Percentiles rank a stretch among this genome's conserved stretches.
These are phyloP conservation scores for Candida alai DNA, from an alignment of 805 yeast genomes.

Conservation along the genomic window DNA sequence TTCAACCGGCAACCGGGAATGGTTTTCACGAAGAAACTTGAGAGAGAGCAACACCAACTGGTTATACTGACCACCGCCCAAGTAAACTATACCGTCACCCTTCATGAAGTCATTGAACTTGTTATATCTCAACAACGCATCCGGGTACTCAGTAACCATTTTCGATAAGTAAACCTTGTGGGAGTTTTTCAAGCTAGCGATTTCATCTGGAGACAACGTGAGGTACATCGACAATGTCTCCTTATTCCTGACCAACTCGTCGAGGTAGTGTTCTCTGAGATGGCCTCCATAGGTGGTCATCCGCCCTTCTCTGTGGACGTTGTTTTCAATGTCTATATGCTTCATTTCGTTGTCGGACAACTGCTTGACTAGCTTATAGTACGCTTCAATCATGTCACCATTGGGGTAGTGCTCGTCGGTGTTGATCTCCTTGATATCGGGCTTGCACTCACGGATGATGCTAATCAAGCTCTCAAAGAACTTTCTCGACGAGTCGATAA, in stretches of 20 bases:
- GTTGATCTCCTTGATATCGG: constrained; percentile 19
- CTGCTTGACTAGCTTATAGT: constrained; percentile 1
- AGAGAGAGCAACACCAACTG: constrained; percentile 33
- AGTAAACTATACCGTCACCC: constrained; percentile 39
- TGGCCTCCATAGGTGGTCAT: constrained; percentile 33
- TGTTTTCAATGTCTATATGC: constrained; percentile 3
- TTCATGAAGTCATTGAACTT: constrained; percentile 25
- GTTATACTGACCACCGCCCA: constrained; percentile 35
- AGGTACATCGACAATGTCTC: constrained; percentile 21
- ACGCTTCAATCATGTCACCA: constrained; percentile 4
- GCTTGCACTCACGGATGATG: constrained; percentile 18
- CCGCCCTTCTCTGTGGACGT: constrained; percentile 17
- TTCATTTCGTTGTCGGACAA: constrained; percentile 4
- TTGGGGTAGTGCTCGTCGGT: constrained; percentile 25
- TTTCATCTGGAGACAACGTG: constrained; percentile 18
- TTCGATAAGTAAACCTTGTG: constrained; percentile 19
- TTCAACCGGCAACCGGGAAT: constrained; percentile 35
- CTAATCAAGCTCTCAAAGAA: constrained; percentile 21
- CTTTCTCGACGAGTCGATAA: constrained; percentile 13
- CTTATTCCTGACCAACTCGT: constrained; percentile 26
- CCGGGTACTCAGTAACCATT: constrained; percentile 22
- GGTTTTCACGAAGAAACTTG: constrained; percentile 28
- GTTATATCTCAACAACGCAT: constrained; percentile 16
- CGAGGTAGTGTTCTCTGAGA: constrained; percentile 26
- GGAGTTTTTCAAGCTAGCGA: constrained; percentile 15